These are phyloP conservation scores for Kuraishia ogatae DNA, from an alignment of 805 yeast genomes.

Conservation along the genomic window DNA sequence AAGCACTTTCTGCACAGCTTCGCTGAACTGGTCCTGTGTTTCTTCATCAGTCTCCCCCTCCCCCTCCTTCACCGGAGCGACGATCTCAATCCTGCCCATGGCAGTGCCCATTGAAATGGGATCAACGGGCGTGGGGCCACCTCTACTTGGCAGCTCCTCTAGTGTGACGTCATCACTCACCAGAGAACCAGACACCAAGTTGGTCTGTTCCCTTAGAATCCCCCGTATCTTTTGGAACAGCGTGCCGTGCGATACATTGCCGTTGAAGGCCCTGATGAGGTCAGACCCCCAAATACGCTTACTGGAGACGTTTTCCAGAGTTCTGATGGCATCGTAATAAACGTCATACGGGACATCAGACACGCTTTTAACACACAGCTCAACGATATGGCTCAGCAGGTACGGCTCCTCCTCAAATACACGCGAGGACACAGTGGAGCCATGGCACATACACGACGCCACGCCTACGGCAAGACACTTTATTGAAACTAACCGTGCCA, in stretches of 20 bases:
- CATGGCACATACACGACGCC: slow-evolving; percentile 45
- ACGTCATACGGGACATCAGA: slow-evolving; percentile 42
- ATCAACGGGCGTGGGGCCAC: too few species aligned
- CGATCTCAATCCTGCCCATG: background rate
- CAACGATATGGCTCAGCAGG: slow-evolving; percentile 59
- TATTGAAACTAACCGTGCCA: slow-evolving; percentile 44
- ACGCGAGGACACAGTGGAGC: slow-evolving; percentile 52
- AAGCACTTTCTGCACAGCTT: too few species aligned
- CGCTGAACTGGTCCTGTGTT: too few species aligned
- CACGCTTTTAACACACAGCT: slow-evolving; percentile 57
- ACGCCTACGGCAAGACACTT: slow-evolving; percentile 65
- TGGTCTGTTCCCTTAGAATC: slow-evolving; percentile 19
- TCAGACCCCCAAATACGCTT: slow-evolving; percentile 70
- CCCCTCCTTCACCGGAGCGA: slow-evolving; percentile 24
- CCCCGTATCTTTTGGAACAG: slow-evolving; percentile 63
- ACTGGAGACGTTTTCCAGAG: slow-evolving; percentile 61
- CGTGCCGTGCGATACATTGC: slow-evolving; percentile 80
- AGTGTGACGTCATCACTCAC: background rate
- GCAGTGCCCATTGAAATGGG: too few species aligned
- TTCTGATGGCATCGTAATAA: slow-evolving; percentile 51
- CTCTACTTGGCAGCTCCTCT: background rate
- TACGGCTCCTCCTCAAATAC: slow-evolving; percentile 69
- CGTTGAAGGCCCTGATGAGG: slow-evolving; percentile 68
- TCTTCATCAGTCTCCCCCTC: slow-evolving; percentile 15
- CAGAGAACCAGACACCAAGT: background rate